Conservation (phyloP, 306 rosid species). For the Cicer bijugum region DNA sequence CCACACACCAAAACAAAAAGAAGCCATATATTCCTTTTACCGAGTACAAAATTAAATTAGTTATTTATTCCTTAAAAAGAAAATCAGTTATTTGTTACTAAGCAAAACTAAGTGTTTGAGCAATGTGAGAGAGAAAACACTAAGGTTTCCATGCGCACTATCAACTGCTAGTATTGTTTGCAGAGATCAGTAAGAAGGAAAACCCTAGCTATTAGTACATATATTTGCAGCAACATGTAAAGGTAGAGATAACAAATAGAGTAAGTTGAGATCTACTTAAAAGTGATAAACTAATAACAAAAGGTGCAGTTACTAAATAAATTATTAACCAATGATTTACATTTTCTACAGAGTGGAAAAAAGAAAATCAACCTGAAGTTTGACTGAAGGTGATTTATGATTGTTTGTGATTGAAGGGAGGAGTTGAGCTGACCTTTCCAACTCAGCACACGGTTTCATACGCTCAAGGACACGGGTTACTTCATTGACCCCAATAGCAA, state of each 20-base stretch:
- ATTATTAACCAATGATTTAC: background rate
- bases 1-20: background rate
- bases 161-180: constrained; percentile 14
- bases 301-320: constrained; percentile 3
- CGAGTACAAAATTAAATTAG: background rate
- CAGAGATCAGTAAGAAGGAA: constrained; percentile 15
- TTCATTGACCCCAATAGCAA: constrained; percentile 82
- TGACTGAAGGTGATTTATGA: constrained; percentile 45
- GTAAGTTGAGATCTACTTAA: background rate
- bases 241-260: background rate
- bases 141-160: background rate
- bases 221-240: background rate
- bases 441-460: constrained; percentile 59
- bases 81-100: constrained; percentile 2
- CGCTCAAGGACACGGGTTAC: constrained; percentile 83
- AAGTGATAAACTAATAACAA: constrained; percentile 28
- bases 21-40: background rate
- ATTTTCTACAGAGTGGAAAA: constrained; percentile 3
- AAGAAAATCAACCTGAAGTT: constrained; percentile 63
- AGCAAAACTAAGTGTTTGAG: constrained; percentile 17
- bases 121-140: constrained; percentile 14
- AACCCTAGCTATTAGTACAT: background rate
- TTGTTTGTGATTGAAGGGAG: constrained; percentile 39
- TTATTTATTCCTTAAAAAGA: too few relatives aligned
- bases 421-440: constrained; percentile 36